Base-by-base conservation (phyloP, 2,329 filamentous ascomycete species). In the Arthrobotrys sphaeroides region DNA sequence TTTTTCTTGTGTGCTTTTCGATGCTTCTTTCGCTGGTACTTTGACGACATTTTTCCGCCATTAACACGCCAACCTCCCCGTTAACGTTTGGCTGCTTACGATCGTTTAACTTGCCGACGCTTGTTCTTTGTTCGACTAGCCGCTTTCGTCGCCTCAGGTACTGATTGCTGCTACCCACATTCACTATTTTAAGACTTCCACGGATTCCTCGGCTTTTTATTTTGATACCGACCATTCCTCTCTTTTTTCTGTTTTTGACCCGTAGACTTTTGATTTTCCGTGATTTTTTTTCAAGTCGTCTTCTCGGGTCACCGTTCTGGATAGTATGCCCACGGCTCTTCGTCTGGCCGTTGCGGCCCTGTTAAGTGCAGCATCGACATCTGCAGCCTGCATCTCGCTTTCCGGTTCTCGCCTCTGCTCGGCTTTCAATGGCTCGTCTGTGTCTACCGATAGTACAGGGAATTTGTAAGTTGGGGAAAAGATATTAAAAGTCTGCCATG, bases 401-500 rank as follows among this genome's bases (percentile, higher is more conserved):
- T 78, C 81, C 33, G 79, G 78, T 10, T 84, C 83, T 24, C 81
- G 79, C 42, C 75, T 80, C 24, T 84, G 83, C 55, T 77, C 82
- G 53, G 82, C 83, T 31, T 84, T 84, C 76, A 78, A 81, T 24
- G 77, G 80, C 38, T 81, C 83, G 20, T 83, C 80, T 16, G 80
- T 84, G 33, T 84, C 82, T 28, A 83, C 81, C 59, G 80, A 79
- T 59, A 79, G 66, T 66, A 79, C 74, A 24, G 80, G 79, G 45
- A 59, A 78, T 47, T 80, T 78, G 79, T 79, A 78, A 78, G 81
- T 80, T 51, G 45, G 33, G n/a, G n/a, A 42, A 51, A 18, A 13
- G 26, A 22, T 24, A 16, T 22, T 55, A n/a, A 38, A 55, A 22
- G 28, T 5, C 5, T 5, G 28, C 5, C 28, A 10, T 33, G 10